phyloP scores from a whole-genome alignment of 306 rosid species.

The Rosa lucieae region DNA sequence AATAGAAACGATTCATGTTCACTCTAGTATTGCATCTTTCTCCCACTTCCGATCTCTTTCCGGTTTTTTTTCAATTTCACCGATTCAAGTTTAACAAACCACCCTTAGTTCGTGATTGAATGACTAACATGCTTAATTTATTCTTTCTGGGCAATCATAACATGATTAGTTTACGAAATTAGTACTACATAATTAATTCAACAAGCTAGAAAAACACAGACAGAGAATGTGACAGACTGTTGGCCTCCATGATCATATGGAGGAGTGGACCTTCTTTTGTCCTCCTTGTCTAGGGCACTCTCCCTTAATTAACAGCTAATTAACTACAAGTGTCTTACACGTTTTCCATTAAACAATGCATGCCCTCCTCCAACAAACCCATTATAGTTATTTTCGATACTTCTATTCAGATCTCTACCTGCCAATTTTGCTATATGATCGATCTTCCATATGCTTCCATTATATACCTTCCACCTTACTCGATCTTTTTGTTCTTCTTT shows the following conservation, averaged over 20 bases:
- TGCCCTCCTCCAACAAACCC: neutral
- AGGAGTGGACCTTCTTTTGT: neutral
- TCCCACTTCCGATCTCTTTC: neutral
- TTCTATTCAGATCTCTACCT: constrained; percentile 19
- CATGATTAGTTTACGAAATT: neutral
- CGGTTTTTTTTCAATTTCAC: neutral
- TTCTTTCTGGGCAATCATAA: neutral
- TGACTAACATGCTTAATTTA: neutral
- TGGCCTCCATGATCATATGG: constrained; percentile 1
- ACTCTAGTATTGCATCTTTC: neutral
- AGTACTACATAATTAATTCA: neutral
- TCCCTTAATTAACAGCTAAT: neutral
- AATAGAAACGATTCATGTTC: neutral
- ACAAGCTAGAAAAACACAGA: neutral
- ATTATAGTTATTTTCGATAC: neutral
- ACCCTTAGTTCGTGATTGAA: neutral
- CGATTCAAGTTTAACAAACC: neutral
- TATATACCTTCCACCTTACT: constrained; percentile 24
- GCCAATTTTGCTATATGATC: neutral
- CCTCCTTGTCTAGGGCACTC: constrained; percentile 6
- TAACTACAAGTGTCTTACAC: neutral
- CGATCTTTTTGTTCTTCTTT: constrained; percentile 21
- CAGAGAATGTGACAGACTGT: neutral
- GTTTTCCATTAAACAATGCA: neutral
- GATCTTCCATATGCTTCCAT: neutral